Percentiles rank a stretch among this genome's conserved stretches.
Conservation (phyloP, 2,329 filamentous ascomycete genomes). For the Monilinia laxa region DNA sequence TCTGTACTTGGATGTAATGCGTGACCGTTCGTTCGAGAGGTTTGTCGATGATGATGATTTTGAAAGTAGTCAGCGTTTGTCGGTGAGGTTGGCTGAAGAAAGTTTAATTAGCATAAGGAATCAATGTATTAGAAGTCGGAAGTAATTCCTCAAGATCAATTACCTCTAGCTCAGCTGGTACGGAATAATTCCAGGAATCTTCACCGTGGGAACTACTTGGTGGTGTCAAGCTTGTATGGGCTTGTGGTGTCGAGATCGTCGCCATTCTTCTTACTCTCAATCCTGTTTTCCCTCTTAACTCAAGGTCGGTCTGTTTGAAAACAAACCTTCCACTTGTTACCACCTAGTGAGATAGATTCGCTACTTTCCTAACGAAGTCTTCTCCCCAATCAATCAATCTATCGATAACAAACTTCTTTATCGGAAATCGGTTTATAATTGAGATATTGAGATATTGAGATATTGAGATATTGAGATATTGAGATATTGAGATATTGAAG, state of each 20-base stretch:
- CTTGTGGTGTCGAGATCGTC: slow-evolving; percentile 42
- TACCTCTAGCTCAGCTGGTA: slow-evolving; percentile 37
- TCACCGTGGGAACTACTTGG: slow-evolving; percentile 38
- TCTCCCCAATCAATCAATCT: not conserved
- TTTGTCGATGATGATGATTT: slow-evolving; percentile 21
- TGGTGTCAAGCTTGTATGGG: slow-evolving; percentile 38
- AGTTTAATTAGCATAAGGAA: slow-evolving; percentile 13
- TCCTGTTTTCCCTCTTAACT: not conserved
- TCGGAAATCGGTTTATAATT: not conserved
- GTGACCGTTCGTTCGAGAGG: slow-evolving; percentile 29
- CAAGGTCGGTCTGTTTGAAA: slow-evolving; percentile 5
- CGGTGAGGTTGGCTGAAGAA: slow-evolving; percentile 12
- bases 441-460: too few species aligned
- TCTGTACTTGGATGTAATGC: slow-evolving; percentile 14
- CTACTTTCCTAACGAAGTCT: not conserved
- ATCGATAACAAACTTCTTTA: not conserved
- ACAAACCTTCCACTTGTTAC: not conserved
- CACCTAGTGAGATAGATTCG: slow-evolving; percentile 10
- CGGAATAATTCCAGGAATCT: slow-evolving; percentile 39
- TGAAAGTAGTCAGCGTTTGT: slow-evolving; percentile 12
- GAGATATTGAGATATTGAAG: not conserved
- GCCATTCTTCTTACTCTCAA: slow-evolving; percentile 33
- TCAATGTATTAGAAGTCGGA: not conserved
- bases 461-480: not conserved
- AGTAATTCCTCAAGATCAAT: slow-evolving; percentile 19